Conservation (phyloP, 352 stramenopile species). For the Pythium brassicae region DNA sequence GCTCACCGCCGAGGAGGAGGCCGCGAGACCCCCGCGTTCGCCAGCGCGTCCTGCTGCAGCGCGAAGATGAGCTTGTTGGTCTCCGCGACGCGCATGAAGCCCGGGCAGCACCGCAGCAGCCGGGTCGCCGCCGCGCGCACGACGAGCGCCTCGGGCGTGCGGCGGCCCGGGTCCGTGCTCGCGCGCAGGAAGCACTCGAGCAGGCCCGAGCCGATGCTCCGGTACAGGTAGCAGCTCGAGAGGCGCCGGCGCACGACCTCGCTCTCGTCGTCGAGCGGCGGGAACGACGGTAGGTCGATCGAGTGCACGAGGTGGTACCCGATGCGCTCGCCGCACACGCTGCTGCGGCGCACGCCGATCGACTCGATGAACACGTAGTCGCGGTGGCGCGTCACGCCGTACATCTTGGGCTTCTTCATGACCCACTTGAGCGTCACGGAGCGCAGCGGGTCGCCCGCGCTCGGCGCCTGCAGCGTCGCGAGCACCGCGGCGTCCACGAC, state of each 20-base stretch:
- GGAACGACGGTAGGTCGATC: constrained; percentile 20
- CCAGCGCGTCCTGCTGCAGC: constrained; percentile 11
- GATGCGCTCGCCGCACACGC: constrained; percentile 17
- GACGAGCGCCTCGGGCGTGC: constrained; percentile 6
- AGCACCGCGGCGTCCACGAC: constrained; percentile 18
- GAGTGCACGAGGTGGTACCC: constrained; percentile 32
- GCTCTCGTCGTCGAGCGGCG: constrained; percentile 8
- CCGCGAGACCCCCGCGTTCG: neutral
- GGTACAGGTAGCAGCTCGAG: constrained; percentile 17
- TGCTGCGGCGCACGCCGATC: constrained; percentile 15
- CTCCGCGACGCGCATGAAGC: constrained; percentile 17
- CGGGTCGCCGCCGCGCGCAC: constrained; percentile 11
- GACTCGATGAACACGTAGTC: constrained; percentile 24
- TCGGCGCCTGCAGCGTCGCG: constrained; percentile 12
- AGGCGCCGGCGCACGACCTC: constrained; percentile 11
- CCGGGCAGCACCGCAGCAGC: constrained; percentile 14
- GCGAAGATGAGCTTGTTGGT: constrained; percentile 20
- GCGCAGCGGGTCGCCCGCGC: constrained; percentile 12
- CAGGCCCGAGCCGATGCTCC: constrained; percentile 14
- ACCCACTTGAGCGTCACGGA: constrained; percentile 21
- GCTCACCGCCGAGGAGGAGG: neutral
- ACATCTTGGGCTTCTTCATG: constrained; percentile 17
- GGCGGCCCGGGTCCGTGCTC: constrained; percentile 10
- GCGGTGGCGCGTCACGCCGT: constrained; percentile 15
- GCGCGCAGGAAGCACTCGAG: constrained; percentile 17